Evolutionary conservation across 2,329 filamentous ascomycete species (phyloP), one percentile per base, ranked within the genome.

Genomic region (Lachnum nothofagi): DNA sequence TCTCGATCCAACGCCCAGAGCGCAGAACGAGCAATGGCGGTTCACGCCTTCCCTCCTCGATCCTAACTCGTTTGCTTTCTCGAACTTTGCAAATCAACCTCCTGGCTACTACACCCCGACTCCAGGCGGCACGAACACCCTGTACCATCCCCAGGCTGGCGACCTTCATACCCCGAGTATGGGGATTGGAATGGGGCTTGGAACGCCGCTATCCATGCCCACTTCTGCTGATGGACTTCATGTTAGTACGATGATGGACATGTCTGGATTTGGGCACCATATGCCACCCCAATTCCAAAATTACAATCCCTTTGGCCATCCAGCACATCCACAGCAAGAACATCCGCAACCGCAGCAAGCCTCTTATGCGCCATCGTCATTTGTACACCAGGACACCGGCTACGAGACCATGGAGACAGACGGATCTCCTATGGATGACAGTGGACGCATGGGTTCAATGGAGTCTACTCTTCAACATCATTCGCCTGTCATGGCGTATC

Each of bases 41-140:
- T 90, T 95, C 63, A 95, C 91, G 2, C 89, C 91, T 3, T 93
- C 90, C 19, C 74, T 95, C 49, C 78, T 97, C 64, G 91, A 97
- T 64, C 83, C 89, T 16, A 89, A 85, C 66, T 86, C 88, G 24
- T 88, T 88, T 66, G 80, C 82, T 20, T 96, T 95, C 68, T 77
- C 82, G 51, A 77, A 78, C 48, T 91, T 95, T 63, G 82, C 85
- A 56, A 88, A 87, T 67, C 86, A 91, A 56, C 80, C 85, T 39
- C 80, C 86, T 14, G 87, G 85, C 12, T 93, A 93, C 68, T 96
- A 95, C 69, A 91, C 89, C 6, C 88, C 91, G 2, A 94, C 88
- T 1, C 86, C 89, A 2, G 88, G 86, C 55, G 86, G 86, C 39
- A 85, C 83, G 55, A 88, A 86, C 63, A 86, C 86, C 16, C 70